These are phyloP conservation scores for Eutrema japonicum DNA, from an alignment of 345 rosid genomes.

Conservation along the genomic window DNA sequence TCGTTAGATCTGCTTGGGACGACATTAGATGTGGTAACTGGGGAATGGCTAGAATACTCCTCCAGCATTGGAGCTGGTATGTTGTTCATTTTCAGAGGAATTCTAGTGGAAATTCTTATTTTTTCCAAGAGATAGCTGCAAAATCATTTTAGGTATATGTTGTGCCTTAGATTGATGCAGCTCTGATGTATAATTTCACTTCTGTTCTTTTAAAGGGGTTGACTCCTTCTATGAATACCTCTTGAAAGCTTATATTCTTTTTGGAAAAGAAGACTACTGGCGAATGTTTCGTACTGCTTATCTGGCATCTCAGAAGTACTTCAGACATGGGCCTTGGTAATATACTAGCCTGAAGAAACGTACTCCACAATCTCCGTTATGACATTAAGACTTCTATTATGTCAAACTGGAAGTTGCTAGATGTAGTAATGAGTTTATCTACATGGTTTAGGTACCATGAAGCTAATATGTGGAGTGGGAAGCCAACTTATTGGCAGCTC, in stretches of 20 bases:
- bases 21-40: constrained; percentile 75
- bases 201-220: constrained; percentile 69
- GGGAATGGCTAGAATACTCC: constrained; percentile 91
- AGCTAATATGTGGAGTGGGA: constrained; percentile 96
- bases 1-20: constrained; percentile 87
- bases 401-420: constrained; percentile 1
- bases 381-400: constrained; percentile 9
- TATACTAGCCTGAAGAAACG: constrained; percentile 26
- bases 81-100: constrained; percentile 22
- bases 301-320: constrained; percentile 88
- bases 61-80: constrained; percentile 98
- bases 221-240: constrained; percentile 97
- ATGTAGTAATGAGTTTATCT: constrained; percentile 30
- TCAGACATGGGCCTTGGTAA: constrained; percentile 96
- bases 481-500: constrained; percentile 97
- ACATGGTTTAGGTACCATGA: constrained; percentile 82
- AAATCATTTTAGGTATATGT: not conserved
- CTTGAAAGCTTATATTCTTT: constrained; percentile 87
- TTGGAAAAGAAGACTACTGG: constrained; percentile 97
- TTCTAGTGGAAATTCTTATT: not conserved
- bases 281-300: constrained; percentile 93
- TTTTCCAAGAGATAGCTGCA: constrained; percentile 5
- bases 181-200: constrained; percentile 30
- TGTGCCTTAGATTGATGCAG: constrained; percentile 15
- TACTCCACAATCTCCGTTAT: constrained; percentile 25